A percentile compares a stretch with the other conserved stretches of the same genome.
phyloP scores from a whole-genome alignment of 176 grass and related monocot species.

The Carex scoparia region DNA sequence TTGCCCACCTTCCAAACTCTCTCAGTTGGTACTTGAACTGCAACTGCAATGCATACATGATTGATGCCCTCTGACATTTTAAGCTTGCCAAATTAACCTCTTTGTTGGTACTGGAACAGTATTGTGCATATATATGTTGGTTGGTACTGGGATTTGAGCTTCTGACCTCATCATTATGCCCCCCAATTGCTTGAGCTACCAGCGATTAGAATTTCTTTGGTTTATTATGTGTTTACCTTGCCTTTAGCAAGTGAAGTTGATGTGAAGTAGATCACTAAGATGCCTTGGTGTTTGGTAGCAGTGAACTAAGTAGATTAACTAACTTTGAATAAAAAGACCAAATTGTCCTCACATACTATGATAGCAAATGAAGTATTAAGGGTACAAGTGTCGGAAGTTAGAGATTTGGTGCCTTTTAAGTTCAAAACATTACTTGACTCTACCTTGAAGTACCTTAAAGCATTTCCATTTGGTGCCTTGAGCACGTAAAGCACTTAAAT shows the following conservation, averaged over 20 bases:
- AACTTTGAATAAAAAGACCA: neutral
- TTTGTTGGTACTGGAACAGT: neutral
- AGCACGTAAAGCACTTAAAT: neutral
- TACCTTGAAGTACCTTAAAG: neutral
- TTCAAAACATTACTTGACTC: neutral
- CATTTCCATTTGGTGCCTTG: neutral
- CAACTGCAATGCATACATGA: neutral
- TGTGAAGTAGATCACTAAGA: too few species aligned
- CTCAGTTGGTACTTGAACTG: neutral
- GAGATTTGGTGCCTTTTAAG: neutral
- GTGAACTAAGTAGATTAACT: neutral
- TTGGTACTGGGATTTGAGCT: neutral
- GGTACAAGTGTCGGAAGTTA: neutral
- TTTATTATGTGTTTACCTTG: neutral
- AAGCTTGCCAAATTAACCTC: neutral
- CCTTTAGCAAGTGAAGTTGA: neutral
- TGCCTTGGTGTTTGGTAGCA: neutral
- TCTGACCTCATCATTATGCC: neutral
- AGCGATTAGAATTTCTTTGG: neutral
- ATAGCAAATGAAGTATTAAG: neutral
- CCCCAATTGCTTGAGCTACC: neutral
- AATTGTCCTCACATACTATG: neutral
- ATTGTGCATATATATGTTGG: neutral
- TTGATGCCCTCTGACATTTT: neutral
- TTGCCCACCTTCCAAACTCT: neutral